Base-by-base conservation (phyloP, 192 early-diverging fungal species). In the Umbelopsis sp. region DNA sequence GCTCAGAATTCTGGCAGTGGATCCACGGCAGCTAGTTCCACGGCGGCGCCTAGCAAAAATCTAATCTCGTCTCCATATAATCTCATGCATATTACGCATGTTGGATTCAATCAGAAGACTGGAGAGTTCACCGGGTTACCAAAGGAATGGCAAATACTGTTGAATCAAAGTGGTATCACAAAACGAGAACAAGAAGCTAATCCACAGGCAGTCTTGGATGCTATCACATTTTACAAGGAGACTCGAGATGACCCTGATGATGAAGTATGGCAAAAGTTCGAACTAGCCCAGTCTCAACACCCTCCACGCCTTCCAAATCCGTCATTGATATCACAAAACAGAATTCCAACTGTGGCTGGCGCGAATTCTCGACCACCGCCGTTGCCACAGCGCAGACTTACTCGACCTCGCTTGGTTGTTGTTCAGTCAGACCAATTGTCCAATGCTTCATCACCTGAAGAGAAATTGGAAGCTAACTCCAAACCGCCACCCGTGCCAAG, bases 91-190 rank as follows among this genome's bases (percentile, higher is more conserved):
- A 83, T 97, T 47, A 96, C 95, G 18, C 96, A 97, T 78, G 96
- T 96, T 37, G 96, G 96, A 13, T 96, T 92, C 78, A 94, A 97
- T 75, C 91, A 91, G 67, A 94, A 97, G 64, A 95, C 93, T 37
- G 94, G 94, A 52, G 95, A 97, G 82, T 93, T 93, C 72, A 91
- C 90, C 45, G 95, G 95, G 47, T 78, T 97, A 53, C 95, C 95
- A 41, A 90, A 89, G 73, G 93, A 94, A 77, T 97, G 95, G 94
- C 88, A 91, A 41, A 83, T 88, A 55, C 82, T 97, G 78, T 85
- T 97, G 35, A 86, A 90, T 68, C 92, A 96, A 71, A 89, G 94
- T 33, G 95, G 95, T 44, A 97, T 97, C 71, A 87, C 94, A 66
- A 91, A 92, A 76, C 88, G 94, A 80, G 92, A 97, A 64, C 93